These are phyloP conservation scores for Tulasnella sp. DNA, from an alignment of 768 basidiomycete species.

Conservation along the genomic window DNA sequence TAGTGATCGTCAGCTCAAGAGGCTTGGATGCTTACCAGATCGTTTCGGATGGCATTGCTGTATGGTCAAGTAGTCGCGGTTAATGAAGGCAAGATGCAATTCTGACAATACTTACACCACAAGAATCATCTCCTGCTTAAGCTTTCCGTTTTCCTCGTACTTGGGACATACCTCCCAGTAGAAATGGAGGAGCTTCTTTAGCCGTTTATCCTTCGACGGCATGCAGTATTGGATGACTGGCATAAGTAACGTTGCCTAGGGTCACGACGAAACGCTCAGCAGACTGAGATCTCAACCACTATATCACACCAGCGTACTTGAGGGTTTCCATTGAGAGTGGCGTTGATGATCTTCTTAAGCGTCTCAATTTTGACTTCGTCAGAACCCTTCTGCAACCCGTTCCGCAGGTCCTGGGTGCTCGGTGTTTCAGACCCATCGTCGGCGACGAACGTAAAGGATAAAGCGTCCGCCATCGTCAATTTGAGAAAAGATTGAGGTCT, in stretches of 20 bases:
- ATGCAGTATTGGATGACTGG: constrained; percentile 97
- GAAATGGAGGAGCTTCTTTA: constrained; percentile 94
- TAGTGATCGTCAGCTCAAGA: background rate
- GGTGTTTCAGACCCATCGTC: constrained; percentile 64
- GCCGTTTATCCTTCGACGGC: constrained; percentile 88
- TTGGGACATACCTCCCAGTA: constrained; percentile 99
- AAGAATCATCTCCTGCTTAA: constrained; percentile 99
- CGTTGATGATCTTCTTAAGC: constrained; percentile 85
- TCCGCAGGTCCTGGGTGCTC: constrained; percentile 72
- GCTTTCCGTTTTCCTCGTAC: constrained; percentile 90
- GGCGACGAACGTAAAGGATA: constrained; percentile 71
- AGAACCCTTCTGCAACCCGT: constrained; percentile 84
- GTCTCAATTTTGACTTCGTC: constrained; percentile 97
- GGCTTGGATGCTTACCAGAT: constrained; percentile 54
- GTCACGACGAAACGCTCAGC: background rate
- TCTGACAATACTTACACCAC: constrained; percentile 65
- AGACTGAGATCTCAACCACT: background rate
- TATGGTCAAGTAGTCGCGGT: constrained; percentile 14
- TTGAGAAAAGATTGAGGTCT: background rate
- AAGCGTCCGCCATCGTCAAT: constrained; percentile 21
- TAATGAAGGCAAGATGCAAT: constrained; percentile 4
- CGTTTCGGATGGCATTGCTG: constrained; percentile 95
- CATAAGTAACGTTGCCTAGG: constrained; percentile 87
- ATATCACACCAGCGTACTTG: constrained; percentile 49
- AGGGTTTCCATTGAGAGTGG: constrained; percentile 89